Evolutionary conservation across 2,329 filamentous ascomycete species (phyloP).

Genomic region (Simplicillium sp.): DNA sequence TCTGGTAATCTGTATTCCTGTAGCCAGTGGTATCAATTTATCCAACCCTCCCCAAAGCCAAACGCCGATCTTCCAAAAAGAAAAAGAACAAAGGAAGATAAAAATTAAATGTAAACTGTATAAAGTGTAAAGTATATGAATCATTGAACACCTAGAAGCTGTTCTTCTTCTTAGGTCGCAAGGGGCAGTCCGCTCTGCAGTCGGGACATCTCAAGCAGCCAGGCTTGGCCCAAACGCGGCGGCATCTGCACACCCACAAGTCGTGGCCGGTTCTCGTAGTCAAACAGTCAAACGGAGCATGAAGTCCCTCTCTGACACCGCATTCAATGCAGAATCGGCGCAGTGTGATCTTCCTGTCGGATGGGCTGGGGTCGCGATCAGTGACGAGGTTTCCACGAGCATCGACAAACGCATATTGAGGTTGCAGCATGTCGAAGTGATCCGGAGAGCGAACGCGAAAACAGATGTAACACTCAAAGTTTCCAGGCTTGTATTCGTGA

Average conservation of each 20-base stretch:
- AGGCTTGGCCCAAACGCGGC: constrained; percentile 25
- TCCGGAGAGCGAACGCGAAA: constrained; percentile 28
- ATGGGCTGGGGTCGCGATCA: constrained; percentile 16
- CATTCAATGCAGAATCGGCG: constrained; percentile 32
- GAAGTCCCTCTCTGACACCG: constrained; percentile 26
- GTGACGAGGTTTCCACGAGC: constrained; percentile 17
- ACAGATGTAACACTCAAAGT: constrained; percentile 32
- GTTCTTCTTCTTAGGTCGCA: constrained; percentile 22
- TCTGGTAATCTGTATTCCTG: no score
- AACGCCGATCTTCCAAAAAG: no score
- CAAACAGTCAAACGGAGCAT: constrained; percentile 25
- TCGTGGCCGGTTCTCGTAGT: constrained; percentile 25
- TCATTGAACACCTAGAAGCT: constrained; percentile 4
- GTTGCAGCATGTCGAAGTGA: constrained; percentile 27
- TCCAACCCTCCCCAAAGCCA: no score
- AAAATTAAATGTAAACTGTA: not conserved
- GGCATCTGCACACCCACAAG: constrained; percentile 30
- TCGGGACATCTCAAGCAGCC: constrained; percentile 22
- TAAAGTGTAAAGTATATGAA: not conserved
- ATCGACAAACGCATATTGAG: constrained; percentile 22
- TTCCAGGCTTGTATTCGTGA: constrained; percentile 26
- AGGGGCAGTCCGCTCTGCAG: constrained; percentile 24
- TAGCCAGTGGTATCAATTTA: no score
- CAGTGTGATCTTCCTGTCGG: constrained; percentile 20
- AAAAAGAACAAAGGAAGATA: no score